Evolutionary conservation across 257 asterid species (phyloP).

Genomic region (Echites panduratus): DNA sequence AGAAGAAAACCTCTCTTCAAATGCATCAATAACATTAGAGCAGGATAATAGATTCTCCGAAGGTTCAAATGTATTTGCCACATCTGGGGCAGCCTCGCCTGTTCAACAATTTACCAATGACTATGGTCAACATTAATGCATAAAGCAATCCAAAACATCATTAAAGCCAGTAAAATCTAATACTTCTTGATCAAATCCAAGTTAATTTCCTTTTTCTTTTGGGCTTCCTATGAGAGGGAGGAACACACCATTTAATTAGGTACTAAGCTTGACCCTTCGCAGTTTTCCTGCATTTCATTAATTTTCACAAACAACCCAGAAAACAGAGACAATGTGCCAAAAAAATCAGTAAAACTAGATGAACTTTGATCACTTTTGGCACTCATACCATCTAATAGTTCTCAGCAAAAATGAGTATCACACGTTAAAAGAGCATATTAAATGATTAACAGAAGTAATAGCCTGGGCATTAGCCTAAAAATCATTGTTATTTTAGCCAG

Average conservation of each 20-base stretch:
- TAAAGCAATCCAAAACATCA: not conserved
- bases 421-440: not conserved
- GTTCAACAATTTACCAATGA: constrained; percentile 17
- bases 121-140: constrained; percentile 8
- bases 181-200: not conserved
- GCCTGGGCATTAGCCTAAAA: not conserved
- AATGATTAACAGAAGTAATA: not conserved
- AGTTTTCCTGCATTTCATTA: constrained; percentile 35
- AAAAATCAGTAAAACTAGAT: constrained; percentile 23
- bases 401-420: not conserved
- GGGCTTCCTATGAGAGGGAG: not conserved
- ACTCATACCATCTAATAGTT: not conserved
- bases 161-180: constrained; percentile 9
- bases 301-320: constrained; percentile 20
- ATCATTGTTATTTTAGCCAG: not conserved
- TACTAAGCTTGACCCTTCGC: constrained; percentile 73
- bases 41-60: constrained; percentile 52
- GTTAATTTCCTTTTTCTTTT: not conserved
- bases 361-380: not conserved
- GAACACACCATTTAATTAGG: constrained; percentile 30
- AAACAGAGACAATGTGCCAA: constrained; percentile 21
- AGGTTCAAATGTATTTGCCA: constrained; percentile 91
- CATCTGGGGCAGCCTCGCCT: constrained; percentile 96
- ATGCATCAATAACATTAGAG: constrained; percentile 59
- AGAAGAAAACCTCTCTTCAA: constrained; percentile 64